Percentiles rank a stretch among this genome's conserved stretches.
These are phyloP conservation scores for Zhuliangozyma blackwelliae DNA, from an alignment of 1,139 yeast genomes.

Conservation along the genomic window DNA sequence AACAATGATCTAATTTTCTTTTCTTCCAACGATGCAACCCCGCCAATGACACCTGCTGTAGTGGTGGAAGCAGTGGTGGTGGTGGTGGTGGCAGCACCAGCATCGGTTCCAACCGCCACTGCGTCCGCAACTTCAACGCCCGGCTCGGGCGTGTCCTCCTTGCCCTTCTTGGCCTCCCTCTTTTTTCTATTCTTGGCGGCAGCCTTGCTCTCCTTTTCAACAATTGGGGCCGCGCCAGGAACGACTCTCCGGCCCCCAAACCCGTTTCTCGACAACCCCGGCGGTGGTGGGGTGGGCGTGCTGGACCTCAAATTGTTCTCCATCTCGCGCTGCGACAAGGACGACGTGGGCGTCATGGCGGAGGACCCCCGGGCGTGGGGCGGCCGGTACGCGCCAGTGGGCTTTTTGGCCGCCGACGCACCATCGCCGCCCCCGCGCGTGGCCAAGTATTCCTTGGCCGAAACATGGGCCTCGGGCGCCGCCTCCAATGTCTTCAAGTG, in stretches of 20 bases:
- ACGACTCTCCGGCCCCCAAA: conserved; percentile 23
- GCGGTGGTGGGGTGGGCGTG: conserved; percentile 20
- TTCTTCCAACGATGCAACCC: conserved; percentile 71
- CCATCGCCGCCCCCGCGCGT: conserved; percentile 37
- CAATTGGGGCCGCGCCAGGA: conserved; percentile 44
- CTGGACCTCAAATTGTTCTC: conserved; percentile 20
- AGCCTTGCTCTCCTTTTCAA: conserved; percentile 48
- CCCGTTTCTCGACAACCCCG: conserved; percentile 15
- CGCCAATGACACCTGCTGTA: conserved; percentile 48
- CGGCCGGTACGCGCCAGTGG: conserved; percentile 89
- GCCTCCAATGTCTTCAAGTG: conserved; percentile 48
- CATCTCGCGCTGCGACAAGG: conserved; percentile 57
- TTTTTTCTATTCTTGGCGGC: conserved; percentile 77
- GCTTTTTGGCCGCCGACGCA: conserved; percentile 42
- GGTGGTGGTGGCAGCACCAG: conserved; percentile 14
- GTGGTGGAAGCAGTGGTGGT: conserved; percentile 13
- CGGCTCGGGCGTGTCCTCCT: conserved; percentile 14
- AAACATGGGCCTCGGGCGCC: conserved; percentile 64
- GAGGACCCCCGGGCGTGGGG: conserved; percentile 75
- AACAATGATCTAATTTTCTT: conserved; percentile 86
- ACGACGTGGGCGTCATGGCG: conserved; percentile 38
- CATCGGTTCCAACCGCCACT: conserved; percentile 15
- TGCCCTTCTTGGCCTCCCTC: conserved; percentile 60
- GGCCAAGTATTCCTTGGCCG: conserved; percentile 55
- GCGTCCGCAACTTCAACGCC: conserved; percentile 11